phyloP scores from a whole-genome alignment of 2,329 filamentous ascomycete genomes.

The Colletotrichum sojae region DNA sequence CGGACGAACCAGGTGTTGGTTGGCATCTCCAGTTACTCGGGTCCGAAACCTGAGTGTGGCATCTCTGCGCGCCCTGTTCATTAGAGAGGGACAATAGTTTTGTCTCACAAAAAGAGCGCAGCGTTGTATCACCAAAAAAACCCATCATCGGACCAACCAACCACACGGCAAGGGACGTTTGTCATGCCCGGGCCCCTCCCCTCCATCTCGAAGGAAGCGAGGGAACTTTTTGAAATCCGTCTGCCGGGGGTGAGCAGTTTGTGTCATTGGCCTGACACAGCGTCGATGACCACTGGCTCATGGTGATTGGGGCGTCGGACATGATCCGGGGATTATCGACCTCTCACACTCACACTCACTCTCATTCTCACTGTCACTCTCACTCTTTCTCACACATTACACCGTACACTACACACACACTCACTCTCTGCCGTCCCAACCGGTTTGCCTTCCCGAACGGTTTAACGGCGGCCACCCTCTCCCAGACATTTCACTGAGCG shows the following conservation, averaged over 20 bases:
- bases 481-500: neutral
- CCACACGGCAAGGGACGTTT: conserved; percentile 10
- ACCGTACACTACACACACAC: too few relatives aligned
- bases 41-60: conserved; percentile 12
- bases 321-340: conserved; percentile 19
- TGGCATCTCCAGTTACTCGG: conserved; percentile 26
- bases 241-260: neutral
- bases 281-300: neutral
- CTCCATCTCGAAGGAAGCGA: conserved; percentile 12
- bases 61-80: neutral
- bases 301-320: conserved; percentile 18
- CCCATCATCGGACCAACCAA: neutral
- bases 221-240: conserved; percentile 33
- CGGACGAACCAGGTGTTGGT: conserved; percentile 8
- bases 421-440: neutral
- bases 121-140: neutral
- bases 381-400: neutral
- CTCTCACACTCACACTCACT: neutral
- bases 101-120: too few relatives aligned
- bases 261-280: conserved; percentile 34
- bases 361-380: neutral
- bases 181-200: conserved; percentile 1
- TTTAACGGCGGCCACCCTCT: neutral
- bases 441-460: conserved; percentile 23
- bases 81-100: too few relatives aligned